Base-by-base conservation (phyloP, 106 monocot genomes). In the Alisma plantagoaquatica region DNA sequence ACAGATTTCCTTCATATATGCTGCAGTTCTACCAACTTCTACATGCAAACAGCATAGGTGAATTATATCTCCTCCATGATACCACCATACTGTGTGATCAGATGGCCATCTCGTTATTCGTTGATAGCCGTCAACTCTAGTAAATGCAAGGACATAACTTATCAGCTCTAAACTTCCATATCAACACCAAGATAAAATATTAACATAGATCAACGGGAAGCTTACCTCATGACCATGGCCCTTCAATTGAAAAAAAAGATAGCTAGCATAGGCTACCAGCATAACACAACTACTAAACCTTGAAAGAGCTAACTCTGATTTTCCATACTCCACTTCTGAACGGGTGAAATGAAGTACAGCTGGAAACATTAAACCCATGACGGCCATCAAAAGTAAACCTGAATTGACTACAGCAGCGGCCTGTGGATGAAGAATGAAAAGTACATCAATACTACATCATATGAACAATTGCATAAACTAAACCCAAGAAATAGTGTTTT, bases 331-430 rank as follows among this genome's bases (percentile, higher is more conserved):
- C 29, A 77, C 67, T 61, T 93, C 92, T 14, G 92, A 93, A 52
- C 67, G 82, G 48, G 92, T 93, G 60, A 80, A 93, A 54, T 93
- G 87, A 71, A 93, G 92, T 6, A 93, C 92, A 25, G 92, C 87
- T 30, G 92, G 92, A 60, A 93, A 93, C 63, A 62, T 79, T 26
- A 93, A 54, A 41, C 92, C 92, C 83, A 93, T 83, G 46, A 93
- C 92, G 29, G 92, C 92, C 92, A 93, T 93, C 73, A 93, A 60
- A 16, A 93, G 63, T 49, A 93, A 70, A 44, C 92, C 92, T 49
- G 87, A 93, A 74, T 93, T 93, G 43, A 87, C 92, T 33, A 80
- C 80, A 60, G 83, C 87, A 67, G 92, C 54, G 29, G 79, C 92
- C 92, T 93, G 74, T 62, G 25, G 38, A n/a, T n/a, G 20, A 12